A percentile compares a stretch with the other conserved stretches of the same genome.
Evolutionary conservation across 2,329 filamentous ascomycete species (phyloP).

Genomic region (Xylariaceae sp.): DNA sequence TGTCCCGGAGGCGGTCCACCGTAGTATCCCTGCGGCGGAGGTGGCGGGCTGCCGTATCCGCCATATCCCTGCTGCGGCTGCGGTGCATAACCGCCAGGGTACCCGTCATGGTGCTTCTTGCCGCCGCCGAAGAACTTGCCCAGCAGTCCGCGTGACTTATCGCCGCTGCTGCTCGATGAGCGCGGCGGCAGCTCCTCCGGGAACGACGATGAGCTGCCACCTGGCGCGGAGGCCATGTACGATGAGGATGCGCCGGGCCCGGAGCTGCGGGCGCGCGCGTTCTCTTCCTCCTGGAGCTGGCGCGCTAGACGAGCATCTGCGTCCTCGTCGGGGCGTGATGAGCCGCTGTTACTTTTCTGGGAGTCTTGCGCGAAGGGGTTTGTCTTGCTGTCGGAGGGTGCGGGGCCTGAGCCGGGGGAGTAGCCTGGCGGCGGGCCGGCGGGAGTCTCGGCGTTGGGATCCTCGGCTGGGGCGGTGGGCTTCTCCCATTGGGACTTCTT

Average conservation of each 20-base stretch:
- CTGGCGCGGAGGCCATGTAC: conserved; percentile 27
- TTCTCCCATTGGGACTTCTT: conserved; percentile 89
- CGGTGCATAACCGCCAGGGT: conserved; percentile 13
- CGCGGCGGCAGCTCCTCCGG: conserved; percentile 44
- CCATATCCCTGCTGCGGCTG: conserved; percentile 32
- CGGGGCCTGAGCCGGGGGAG: conserved; percentile 44
- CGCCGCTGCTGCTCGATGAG: conserved; percentile 21
- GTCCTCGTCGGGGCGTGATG: conserved; percentile 23
- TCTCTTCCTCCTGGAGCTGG: conserved; percentile 77
- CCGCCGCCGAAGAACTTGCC: conserved; percentile 33
- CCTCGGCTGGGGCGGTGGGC: conserved; percentile 64
- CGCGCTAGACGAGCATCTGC: conserved; percentile 56
- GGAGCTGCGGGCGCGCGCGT: conserved; percentile 48
- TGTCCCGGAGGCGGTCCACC: conserved; percentile 32
- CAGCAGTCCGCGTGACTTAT: conserved; percentile 41
- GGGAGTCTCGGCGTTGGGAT: conserved; percentile 43
- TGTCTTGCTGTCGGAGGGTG: conserved; percentile 55
- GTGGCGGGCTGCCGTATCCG: conserved; percentile 32
- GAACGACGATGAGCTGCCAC: conserved; percentile 29
- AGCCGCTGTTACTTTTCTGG: conserved; percentile 1
- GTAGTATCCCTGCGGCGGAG: conserved; percentile 34
- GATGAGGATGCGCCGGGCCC: conserved; percentile 32
- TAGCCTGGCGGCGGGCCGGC: conserved; percentile 67
- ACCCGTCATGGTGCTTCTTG: conserved; percentile 26
- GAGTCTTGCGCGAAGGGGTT: conserved; percentile 61